phyloP scores from a whole-genome alignment of 768 basidiomycete genomes.

The Tylopilus felleus region DNA sequence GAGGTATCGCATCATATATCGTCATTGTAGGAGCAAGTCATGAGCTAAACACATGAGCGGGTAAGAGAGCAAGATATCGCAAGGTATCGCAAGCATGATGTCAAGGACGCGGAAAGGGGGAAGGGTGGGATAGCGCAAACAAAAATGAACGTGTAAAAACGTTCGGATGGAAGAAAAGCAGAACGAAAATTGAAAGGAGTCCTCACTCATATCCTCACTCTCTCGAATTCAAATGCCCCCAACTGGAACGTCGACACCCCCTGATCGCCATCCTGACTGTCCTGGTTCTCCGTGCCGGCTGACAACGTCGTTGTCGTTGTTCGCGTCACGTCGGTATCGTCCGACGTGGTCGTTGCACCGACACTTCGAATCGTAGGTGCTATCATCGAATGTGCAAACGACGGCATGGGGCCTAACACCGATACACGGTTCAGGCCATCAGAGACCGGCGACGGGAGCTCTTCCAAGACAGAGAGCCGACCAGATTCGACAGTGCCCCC shows the following conservation, averaged over 20 bases:
- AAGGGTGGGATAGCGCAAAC: conserved; percentile 10
- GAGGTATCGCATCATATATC: conserved; percentile 13
- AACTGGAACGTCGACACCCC: conserved; percentile 11
- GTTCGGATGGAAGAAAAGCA: not conserved
- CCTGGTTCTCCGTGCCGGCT: conserved; percentile 11
- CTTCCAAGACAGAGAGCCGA: conserved; percentile 23
- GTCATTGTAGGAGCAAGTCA: conserved; percentile 4
- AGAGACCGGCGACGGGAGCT: conserved; percentile 12
- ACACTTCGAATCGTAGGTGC: conserved; percentile 32
- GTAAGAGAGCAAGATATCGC: conserved; percentile 7
- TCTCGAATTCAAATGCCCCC: conserved; percentile 24
- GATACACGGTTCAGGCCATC: conserved; percentile 25
- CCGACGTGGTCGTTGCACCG: conserved; percentile 30
- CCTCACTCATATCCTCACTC: conserved; percentile 5
- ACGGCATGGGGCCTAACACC: conserved; percentile 33
- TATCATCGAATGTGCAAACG: conserved; percentile 26
- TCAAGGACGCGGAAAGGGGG: not conserved
- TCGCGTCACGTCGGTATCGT: conserved; percentile 28
- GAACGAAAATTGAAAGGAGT: not conserved
- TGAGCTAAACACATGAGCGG: not conserved
- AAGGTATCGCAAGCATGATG: conserved; percentile 15
- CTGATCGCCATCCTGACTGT: conserved; percentile 11
- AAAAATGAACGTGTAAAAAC: not conserved
- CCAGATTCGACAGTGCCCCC: conserved; percentile 28
- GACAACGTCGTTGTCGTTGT: conserved; percentile 23